phyloP scores from a whole-genome alignment of 2,329 filamentous ascomycete species.

The Cyphellophora attinorum region DNA sequence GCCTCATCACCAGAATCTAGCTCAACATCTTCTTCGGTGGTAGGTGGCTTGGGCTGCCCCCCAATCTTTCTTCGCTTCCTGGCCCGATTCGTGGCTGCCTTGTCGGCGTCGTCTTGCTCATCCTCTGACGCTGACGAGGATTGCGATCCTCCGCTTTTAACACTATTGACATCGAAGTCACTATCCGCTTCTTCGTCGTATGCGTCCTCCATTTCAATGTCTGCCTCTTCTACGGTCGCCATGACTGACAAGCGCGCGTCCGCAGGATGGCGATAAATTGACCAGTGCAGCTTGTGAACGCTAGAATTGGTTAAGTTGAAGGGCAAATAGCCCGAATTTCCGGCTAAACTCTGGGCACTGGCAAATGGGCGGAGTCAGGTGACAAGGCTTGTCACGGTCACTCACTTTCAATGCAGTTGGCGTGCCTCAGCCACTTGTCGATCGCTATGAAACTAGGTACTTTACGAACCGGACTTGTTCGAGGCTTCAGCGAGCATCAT shows the following conservation, averaged over 20 bases:
- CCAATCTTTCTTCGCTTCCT: constrained; percentile 20
- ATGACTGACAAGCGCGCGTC: constrained; percentile 6
- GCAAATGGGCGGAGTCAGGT: no score
- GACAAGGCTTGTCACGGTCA: no score
- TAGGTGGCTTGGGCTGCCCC: constrained; percentile 5
- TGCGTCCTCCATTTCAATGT: constrained; percentile 12
- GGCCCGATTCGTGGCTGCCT: constrained; percentile 5
- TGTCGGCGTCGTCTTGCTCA: neutral
- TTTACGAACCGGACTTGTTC: no score
- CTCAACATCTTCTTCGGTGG: constrained; percentile 21
- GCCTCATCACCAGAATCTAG: constrained; percentile 48
- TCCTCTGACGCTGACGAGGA: constrained; percentile 12
- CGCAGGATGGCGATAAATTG: no score
- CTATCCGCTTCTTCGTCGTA: constrained; percentile 21
- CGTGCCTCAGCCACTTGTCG: no score
- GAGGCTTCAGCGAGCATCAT: no score
- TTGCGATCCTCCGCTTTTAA: constrained; percentile 5
- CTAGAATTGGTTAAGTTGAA: no score
- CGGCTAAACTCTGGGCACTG: no score
- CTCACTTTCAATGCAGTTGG: no score
- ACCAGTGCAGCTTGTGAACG: no score
- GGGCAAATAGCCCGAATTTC: no score
- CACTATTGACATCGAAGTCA: constrained; percentile 15
- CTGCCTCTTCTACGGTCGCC: constrained; percentile 5
- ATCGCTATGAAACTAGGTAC: no score